These are phyloP conservation scores for Syzygium syzygioides DNA, from an alignment of 441 rosid species.

Conservation along the genomic window DNA sequence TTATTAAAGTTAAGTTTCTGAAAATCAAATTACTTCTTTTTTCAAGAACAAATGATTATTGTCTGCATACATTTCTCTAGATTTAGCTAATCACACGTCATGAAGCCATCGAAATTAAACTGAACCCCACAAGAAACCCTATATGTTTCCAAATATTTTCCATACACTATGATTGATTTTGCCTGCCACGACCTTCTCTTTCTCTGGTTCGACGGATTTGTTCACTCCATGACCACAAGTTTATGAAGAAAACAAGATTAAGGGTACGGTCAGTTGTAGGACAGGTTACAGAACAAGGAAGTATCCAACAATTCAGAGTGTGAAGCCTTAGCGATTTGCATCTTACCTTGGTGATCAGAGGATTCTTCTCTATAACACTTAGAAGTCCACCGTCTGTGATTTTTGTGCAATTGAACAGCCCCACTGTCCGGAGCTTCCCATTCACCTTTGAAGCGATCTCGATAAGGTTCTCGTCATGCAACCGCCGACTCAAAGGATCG, in stretches of 20 bases:
- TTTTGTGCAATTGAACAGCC: slow-evolving; percentile 26
- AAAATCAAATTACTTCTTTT: not conserved
- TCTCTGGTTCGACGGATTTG: not conserved
- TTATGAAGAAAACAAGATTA: not conserved
- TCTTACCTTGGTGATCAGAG: slow-evolving; percentile 37
- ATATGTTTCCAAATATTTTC: not conserved
- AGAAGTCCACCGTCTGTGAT: slow-evolving; percentile 45
- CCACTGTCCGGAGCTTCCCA: slow-evolving; percentile 36
- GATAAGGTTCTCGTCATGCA: slow-evolving; percentile 35
- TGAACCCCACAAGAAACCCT: not conserved
- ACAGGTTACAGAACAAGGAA: not conserved
- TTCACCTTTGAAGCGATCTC: slow-evolving; percentile 34
- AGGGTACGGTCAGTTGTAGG: not conserved
- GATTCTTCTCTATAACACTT: slow-evolving; percentile 33
- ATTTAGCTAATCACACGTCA: not conserved
- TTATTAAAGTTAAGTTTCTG: not conserved
- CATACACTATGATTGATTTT: not conserved
- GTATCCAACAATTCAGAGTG: not conserved
- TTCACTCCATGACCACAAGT: not conserved
- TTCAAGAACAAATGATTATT: not conserved
- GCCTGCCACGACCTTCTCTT: not conserved
- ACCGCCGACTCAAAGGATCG: slow-evolving; percentile 26
- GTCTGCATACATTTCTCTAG: not conserved
- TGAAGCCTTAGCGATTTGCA: not conserved
- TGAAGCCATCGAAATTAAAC: not conserved